These are phyloP conservation scores for Betula pendula DNA, from an alignment of 306 rosid genomes.

Conservation along the genomic window DNA sequence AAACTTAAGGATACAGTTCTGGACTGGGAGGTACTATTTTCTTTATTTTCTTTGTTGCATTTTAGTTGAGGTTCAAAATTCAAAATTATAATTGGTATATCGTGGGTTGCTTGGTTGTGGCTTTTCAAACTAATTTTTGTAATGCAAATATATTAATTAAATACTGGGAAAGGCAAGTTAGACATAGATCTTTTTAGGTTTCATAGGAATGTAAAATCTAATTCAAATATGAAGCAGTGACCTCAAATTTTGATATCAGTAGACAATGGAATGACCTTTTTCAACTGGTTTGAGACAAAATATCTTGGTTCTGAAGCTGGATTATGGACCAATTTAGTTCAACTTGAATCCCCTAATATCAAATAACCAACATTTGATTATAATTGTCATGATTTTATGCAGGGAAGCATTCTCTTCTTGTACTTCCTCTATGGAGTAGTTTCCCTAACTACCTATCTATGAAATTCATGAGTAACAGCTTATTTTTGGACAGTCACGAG, in stretches of 20 bases:
- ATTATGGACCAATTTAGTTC: background rate
- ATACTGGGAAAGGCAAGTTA: background rate
- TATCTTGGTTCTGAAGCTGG: background rate
- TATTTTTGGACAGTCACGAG: background rate
- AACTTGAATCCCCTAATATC: background rate
- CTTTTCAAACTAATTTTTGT: slow-evolving; percentile 15
- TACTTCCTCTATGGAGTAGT: background rate
- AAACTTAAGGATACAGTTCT: slow-evolving; percentile 94
- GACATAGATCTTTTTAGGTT: background rate
- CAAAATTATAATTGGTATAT: background rate
- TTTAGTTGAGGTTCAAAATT: slow-evolving; percentile 22
- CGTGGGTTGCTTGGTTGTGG: background rate
- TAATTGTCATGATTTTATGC: background rate
- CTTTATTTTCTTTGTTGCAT: slow-evolving; percentile 21
- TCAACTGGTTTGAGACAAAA: background rate
- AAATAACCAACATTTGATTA: background rate
- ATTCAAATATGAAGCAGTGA: background rate
- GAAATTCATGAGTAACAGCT: background rate
- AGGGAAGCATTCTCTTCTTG: background rate
- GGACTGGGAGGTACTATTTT: slow-evolving; percentile 88
- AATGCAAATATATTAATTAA: background rate
- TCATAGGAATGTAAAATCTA: background rate
- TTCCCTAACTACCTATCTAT: background rate
- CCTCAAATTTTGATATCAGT: background rate
- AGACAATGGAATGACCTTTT: background rate